Evolutionary conservation across 345 rosid genomes (phyloP), one percentile per base, ranked within the genome.

Genomic region (Eucalyptus decipiens): DNA sequence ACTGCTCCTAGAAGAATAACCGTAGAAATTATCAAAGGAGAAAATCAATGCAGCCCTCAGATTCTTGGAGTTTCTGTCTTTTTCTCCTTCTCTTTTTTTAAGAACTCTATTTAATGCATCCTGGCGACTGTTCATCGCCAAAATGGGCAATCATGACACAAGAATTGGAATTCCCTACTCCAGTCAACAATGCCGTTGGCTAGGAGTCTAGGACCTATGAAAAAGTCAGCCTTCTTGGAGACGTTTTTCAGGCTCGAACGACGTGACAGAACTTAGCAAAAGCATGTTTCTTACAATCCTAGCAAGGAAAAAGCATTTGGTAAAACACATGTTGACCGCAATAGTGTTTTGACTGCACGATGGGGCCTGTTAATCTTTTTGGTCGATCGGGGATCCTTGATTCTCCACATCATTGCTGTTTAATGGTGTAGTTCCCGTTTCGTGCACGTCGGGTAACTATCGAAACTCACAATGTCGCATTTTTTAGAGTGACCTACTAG

Each of bases 81-180:
- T 3, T 52, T 52, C 15, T 49, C 6, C 2, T 3, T 2, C 6
- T 50, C 6, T 2, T 50, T 7, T 18, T 51, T 51, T 3, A 3
- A 51, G 56, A 51, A 51, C 21, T 17, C 76, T 15, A 8, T 6
- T 16, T 16, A 65, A n/a, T 65, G 76, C 37, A 65, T 65, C 19
- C 76, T n/a, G 37, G 76, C 37, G 19, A 65, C 10, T n/a, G 76
- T n/a, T 65, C 76, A 32, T 65, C 40, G 76, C 76, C 76, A 65
- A 65, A n/a, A 65, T n/a, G 76, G 76, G 40, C n/a, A n/a, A 65
- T 65, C 76, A n/a, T 15, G 76, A n/a, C 76, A 32, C 4, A 15
- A n/a, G 37, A 32, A 65, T 8, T n/a, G 76, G 76, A 65, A 17
- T n/a, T 7, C 76, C 40, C 21, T 4, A 4, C 40, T 65, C 37